Evolutionary conservation across 1,284 basidiomycete genomes (phyloP).

Genomic region (Sanghuangporus weigelae): DNA sequence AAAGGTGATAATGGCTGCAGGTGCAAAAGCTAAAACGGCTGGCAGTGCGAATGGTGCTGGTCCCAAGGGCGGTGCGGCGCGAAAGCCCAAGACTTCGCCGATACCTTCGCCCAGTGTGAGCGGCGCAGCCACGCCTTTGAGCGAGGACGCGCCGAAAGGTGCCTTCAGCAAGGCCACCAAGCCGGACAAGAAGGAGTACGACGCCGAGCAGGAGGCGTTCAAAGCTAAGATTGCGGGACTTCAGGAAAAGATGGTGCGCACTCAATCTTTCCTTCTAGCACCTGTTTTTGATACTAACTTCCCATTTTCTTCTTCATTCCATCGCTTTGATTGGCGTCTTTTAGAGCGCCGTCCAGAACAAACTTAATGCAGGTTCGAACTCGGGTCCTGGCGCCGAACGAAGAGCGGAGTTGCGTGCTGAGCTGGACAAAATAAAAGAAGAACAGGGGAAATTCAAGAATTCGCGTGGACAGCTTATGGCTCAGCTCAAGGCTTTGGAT

Average conservation of each 20-base stretch:
- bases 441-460: conserved; percentile 81
- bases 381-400: conserved; percentile 64
- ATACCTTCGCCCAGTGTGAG: conserved; percentile 32
- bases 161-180: conserved; percentile 39
- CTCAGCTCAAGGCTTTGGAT: conserved; percentile 81
- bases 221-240: conserved; percentile 80
- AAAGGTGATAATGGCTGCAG: conserved; percentile 21
- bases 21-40: conserved; percentile 33
- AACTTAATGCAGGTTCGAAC: conserved; percentile 64
- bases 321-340: background rate
- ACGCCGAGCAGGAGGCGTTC: conserved; percentile 78
- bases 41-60: conserved; percentile 32
- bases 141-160: conserved; percentile 41
- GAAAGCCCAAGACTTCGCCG: conserved; percentile 16
- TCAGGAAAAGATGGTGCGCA: conserved; percentile 74
- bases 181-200: conserved; percentile 79
- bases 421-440: conserved; percentile 77
- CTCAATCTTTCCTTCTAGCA: background rate
- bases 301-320: background rate
- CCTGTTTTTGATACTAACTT: background rate
- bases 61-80: conserved; percentile 36
- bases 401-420: conserved; percentile 68
- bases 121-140: conserved; percentile 44
- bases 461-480: conserved; percentile 70
- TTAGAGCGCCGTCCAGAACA: conserved; percentile 75